Conservation (phyloP, 2,329 filamentous ascomycete species). For the Fusarium praegraminearum region DNA sequence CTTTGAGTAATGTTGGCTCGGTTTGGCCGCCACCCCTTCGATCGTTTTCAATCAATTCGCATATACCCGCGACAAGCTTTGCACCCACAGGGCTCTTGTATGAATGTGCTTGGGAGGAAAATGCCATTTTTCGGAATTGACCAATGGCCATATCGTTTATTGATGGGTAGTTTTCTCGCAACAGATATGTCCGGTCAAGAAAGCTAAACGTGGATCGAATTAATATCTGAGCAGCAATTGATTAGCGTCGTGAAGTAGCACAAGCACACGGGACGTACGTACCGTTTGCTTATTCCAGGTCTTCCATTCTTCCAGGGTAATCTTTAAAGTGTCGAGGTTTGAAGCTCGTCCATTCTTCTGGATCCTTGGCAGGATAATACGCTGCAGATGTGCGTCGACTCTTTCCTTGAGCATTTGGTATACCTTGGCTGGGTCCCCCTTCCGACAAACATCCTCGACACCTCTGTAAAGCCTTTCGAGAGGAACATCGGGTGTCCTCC, state of each 20-base stretch:
- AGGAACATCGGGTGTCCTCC: conserved; percentile 73
- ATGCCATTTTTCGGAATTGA: conserved; percentile 76
- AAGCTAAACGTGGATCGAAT: conserved; percentile 94
- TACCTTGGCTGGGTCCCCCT: conserved; percentile 76
- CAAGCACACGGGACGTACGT: conserved; percentile 59
- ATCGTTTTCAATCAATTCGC: conserved; percentile 79
- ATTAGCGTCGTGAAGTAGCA: conserved; percentile 11
- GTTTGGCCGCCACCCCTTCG: conserved; percentile 69
- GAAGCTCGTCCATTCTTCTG: conserved; percentile 63
- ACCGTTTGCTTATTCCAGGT: conserved; percentile 84
- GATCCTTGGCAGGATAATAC: conserved; percentile 67
- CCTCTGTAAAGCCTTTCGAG: conserved; percentile 90
- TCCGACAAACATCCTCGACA: conserved; percentile 90
- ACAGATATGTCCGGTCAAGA: conserved; percentile 88
- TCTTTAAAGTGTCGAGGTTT: conserved; percentile 73
- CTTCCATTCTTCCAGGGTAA: conserved; percentile 72
- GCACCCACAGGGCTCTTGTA: conserved; percentile 43
- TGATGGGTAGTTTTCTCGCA: conserved; percentile 76
- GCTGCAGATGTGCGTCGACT: conserved; percentile 76
- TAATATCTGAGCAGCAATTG: conserved; percentile 65
- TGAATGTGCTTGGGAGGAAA: conserved; percentile 49
- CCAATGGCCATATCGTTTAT: conserved; percentile 85
- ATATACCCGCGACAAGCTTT: conserved; percentile 67
- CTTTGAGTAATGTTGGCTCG: conserved; percentile 74
- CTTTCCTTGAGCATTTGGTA: conserved; percentile 73